These are phyloP conservation scores for Candida loeiensis DNA, from an alignment of 805 yeast species.

Conservation along the genomic window DNA sequence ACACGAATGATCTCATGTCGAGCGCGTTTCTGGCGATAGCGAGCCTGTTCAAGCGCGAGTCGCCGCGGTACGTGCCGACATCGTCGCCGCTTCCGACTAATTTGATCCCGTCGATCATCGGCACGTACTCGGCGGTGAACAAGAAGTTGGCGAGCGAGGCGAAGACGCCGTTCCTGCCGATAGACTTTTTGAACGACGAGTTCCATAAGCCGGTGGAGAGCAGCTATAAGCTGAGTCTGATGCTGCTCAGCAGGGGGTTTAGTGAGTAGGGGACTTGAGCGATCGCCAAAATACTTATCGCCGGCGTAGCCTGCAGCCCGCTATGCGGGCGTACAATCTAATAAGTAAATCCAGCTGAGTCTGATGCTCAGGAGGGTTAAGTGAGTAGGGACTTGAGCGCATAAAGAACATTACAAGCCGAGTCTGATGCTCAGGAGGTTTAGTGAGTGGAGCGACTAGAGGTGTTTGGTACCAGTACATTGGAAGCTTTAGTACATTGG, in stretches of 20 bases:
- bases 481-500: too few species aligned
- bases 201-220: conserved; percentile 14
- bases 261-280: too few species aligned
- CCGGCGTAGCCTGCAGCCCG: too few species aligned
- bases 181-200: conserved; percentile 37
- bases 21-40: conserved; percentile 12
- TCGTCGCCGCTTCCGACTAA: conserved; percentile 26
- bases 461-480: too few species aligned
- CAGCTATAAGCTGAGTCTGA: conserved; percentile 4
- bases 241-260: background rate
- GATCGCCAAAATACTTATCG: too few species aligned
- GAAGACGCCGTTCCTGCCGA: conserved; percentile 40
- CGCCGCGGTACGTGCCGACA: conserved; percentile 7
- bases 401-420: too few species aligned
- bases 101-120: conserved; percentile 39
- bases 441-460: too few species aligned
- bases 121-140: conserved; percentile 35
- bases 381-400: too few species aligned
- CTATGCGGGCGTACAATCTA: too few species aligned
- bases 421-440: too few species aligned
- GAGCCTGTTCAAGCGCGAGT: conserved; percentile 8
- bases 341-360: too few species aligned
- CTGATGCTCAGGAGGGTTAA: too few species aligned
- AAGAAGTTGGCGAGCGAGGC: conserved; percentile 33
- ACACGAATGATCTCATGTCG: conserved; percentile 2